Evolutionary conservation across 106 monocot genomes (phyloP), one percentile per base, ranked within the genome.

Genomic region (Allium sativum): DNA sequence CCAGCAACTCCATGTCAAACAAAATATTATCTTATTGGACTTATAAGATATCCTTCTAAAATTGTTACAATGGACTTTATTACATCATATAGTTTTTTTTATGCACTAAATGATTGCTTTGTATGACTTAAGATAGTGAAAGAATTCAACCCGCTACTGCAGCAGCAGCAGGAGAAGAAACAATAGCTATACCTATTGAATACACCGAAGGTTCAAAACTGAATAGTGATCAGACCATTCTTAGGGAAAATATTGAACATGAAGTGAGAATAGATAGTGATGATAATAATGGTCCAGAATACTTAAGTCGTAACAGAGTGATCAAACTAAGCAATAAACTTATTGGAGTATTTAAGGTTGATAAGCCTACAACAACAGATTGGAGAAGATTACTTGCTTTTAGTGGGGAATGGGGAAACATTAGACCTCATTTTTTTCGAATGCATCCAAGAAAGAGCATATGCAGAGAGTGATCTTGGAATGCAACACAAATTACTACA

Each of bases 331-430:
- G 84, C 45, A 87, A 96, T 75, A 96, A 91, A 60, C 71, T 96
- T 63, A 87, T 96, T 65, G 87, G 82, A 48, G 84, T 96, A 6
- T 96, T 96, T 68, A 72, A 90, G 81, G 91, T 96, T 41, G 96
- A 96, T 73, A 96, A 91, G 71, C 87, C 96, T 52, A 87, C 78
- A n/a, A 65, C 96, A 21, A 76, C 71, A 13, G 96, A 96, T 64
- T 96, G 96, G 96, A 84, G 96, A 77, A 91, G 86, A 57, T 65
- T 96, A 57, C 64, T 96, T 61, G 90, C 96, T 64, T 96, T 91
- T 69, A 96, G 96, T 77, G 84, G 60, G 73, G 84, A 90, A 71
- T 96, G 96, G 96, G 52, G 41, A 55, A 74, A 68, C 58, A 87
- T 82, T 21, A 67, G 91, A 9, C 90, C 84, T 56, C 82, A 91